Percentiles rank a stretch among this genome's conserved stretches.
phyloP scores from a whole-genome alignment of 257 asterid genomes.

The Jacaranda mimosifolia region DNA sequence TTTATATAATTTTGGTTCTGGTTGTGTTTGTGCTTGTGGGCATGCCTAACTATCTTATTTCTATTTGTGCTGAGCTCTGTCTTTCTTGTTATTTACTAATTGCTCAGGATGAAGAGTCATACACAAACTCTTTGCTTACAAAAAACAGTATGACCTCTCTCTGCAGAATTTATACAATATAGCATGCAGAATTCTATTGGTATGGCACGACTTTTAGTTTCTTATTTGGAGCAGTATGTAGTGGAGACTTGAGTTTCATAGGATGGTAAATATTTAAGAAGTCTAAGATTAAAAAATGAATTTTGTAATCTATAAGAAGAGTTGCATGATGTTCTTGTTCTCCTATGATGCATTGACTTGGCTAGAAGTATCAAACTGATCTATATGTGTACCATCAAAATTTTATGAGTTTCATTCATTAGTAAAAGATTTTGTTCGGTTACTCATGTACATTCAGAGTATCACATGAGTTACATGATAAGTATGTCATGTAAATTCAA shows the following conservation, averaged over 20 bases:
- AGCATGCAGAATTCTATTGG: not conserved
- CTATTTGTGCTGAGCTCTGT: constrained; percentile 1
- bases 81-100: constrained; percentile 27
- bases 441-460: not conserved
- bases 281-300: not conserved
- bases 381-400: not conserved
- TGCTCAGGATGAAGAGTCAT: constrained; percentile 88
- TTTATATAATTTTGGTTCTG: constrained; percentile 21
- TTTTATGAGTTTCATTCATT: constrained; percentile 7
- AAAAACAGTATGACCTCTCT: constrained; percentile 24
- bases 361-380: not conserved
- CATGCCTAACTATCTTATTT: not conserved
- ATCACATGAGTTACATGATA: not conserved
- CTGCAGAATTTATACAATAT: not conserved
- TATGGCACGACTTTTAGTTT: constrained; percentile 19
- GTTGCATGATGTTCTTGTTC: constrained; percentile 3
- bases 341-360: constrained; percentile 7
- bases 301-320: not conserved
- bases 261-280: constrained; percentile 24
- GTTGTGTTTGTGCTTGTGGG: constrained; percentile 21
- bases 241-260: constrained; percentile 11
- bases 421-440: not conserved
- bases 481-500: constrained; percentile 5
- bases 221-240: not conserved
- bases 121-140: constrained; percentile 41